These are phyloP conservation scores for Teratosphaeria destructans DNA, from an alignment of 2,329 filamentous ascomycete species.

Conservation along the genomic window DNA sequence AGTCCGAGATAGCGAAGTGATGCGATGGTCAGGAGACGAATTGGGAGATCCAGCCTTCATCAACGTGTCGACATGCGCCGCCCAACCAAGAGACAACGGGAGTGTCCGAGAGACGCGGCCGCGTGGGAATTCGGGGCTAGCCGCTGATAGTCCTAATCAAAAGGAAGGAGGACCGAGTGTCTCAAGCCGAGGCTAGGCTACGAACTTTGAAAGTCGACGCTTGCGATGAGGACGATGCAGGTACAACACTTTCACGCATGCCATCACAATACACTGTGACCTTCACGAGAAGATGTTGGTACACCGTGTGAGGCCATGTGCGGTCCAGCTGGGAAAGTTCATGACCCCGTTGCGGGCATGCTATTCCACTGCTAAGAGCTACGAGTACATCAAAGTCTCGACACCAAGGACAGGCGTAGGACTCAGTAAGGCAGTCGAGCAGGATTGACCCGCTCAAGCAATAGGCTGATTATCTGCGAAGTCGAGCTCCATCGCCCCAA, in stretches of 20 bases:
- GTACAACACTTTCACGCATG: not conserved
- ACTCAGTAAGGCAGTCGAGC: constrained; percentile 51
- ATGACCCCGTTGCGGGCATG: constrained; percentile 46
- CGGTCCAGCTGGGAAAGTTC: constrained; percentile 48
- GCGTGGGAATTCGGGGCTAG: not conserved
- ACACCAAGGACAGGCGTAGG: constrained; percentile 81
- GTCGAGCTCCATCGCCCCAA: constrained; percentile 91
- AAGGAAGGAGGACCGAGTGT: not conserved
- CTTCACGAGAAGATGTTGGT: constrained; percentile 15
- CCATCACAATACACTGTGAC: too few species aligned
- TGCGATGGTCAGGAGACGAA: not conserved
- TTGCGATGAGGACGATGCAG: not conserved
- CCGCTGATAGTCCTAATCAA: not conserved
- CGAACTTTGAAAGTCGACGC: not conserved
- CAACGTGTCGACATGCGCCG: not conserved
- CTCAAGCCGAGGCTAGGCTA: not conserved
- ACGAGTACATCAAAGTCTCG: constrained; percentile 75
- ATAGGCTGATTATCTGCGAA: constrained; percentile 30
- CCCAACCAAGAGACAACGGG: not conserved
- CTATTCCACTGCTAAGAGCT: constrained; percentile 43
- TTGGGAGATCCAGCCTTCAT: not conserved
- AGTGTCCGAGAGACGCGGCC: not conserved
- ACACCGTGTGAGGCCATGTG: constrained; percentile 44
- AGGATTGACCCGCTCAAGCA: not conserved
- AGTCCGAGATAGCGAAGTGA: not conserved